Evolutionary conservation across 164 flowering plant species (phyloP), one percentile per base, ranked within the genome.

Genomic region (Berberis vulgaris): DNA sequence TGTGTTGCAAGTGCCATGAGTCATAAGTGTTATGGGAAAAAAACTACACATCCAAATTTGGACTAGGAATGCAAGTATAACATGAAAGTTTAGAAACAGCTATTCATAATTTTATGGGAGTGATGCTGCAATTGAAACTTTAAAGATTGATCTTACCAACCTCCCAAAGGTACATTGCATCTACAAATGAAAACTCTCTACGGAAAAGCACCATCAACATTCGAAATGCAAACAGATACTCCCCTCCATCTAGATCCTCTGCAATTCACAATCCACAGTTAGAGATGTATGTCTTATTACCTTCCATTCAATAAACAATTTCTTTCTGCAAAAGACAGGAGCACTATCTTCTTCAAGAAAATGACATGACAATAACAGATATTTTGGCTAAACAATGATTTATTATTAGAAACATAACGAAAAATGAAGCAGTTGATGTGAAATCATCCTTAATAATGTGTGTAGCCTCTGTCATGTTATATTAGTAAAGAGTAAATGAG

Each of bases 131-230:
- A 46, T 46, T 46, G 5, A 8, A 46, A 46, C 49, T 46, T 5
- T 5, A 46, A 5, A 5, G 8, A 46, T 46, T 5, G 8, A 46
- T 46, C 54, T 52, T 52, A 52, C 73, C 76, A 72, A 89, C 96
- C 96, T 91, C 98, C 98, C 98, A 91, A 71, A 91, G 98, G 73
- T 83, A 86, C 73, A 91, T 57, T 6, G 91, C 70, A 82, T 91
- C 95, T 61, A 81, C 82, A 76, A 91, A 84, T 41, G 98, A 87
- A 73, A 91, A 86, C 73, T 91, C 98, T 71, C 98, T 79, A 43
- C 96, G 84, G 68, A 92, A 92, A 57, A 92, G 84, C 7, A 89
- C 96, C 96, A 92, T 89, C 74, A 92, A 71, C 96, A 92, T 89
- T 54, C 95, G 95, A 54, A 91, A 80, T 52, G 97, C 97, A 82